Percentiles rank a stretch among this genome's conserved stretches.
Conservation (phyloP, 2,329 filamentous ascomycete genomes). For the Claviceps citrina region DNA sequence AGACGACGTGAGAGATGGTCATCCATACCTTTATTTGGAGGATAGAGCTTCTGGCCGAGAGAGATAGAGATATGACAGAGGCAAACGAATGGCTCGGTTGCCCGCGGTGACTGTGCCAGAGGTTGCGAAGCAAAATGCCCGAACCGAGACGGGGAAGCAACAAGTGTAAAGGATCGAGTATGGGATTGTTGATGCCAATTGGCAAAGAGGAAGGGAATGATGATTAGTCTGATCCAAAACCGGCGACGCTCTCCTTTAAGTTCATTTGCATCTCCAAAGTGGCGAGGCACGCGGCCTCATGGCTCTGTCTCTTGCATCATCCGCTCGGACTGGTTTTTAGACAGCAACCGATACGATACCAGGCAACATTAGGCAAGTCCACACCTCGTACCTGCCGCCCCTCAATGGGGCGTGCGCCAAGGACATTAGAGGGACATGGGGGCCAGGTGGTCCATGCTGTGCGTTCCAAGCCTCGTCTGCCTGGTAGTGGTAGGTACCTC, state of each 20-base stretch:
- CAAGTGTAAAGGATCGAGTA: constrained; percentile 1
- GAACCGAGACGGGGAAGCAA: background rate
- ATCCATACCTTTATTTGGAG: too few species aligned
- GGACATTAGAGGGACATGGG: too few species aligned
- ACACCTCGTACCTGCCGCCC: constrained; percentile 9
- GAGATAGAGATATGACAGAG: too few species aligned
- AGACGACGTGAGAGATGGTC: too few species aligned
- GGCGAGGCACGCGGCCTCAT: background rate
- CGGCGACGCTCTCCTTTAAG: constrained; percentile 8
- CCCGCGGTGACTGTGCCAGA: too few species aligned
- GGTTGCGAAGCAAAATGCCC: background rate
- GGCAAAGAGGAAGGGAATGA: background rate
- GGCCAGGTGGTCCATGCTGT: too few species aligned
- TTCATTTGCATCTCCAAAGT: constrained; percentile 1
- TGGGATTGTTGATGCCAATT: constrained; percentile 2
- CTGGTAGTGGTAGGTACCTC: too few species aligned
- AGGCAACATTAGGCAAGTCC: constrained; percentile 4
- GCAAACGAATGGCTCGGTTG: too few species aligned
- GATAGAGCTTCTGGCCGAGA: too few species aligned
- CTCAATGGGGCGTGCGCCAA: constrained; percentile 4
- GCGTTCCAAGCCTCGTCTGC: too few species aligned
- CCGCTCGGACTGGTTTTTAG: constrained; percentile 4
- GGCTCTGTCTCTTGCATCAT: constrained; percentile 4
- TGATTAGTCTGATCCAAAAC: background rate
- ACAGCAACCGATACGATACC: constrained; percentile 4